These are phyloP conservation scores for Silene conica DNA, from an alignment of 148 eudicot genomes.

Conservation along the genomic window DNA sequence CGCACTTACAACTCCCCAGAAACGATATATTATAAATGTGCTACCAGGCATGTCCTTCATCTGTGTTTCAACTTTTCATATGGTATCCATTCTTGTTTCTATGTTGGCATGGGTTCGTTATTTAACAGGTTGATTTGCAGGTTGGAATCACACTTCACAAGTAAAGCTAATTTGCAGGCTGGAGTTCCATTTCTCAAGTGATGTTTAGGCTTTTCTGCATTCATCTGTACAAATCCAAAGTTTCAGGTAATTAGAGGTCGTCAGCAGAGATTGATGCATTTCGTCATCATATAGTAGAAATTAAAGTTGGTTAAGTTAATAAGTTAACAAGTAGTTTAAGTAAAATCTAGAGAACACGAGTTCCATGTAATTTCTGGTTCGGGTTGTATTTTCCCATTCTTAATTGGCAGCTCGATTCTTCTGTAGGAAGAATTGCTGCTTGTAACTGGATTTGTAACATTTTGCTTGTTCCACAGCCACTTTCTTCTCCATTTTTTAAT, in stretches of 20 bases:
- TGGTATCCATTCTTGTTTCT: background rate
- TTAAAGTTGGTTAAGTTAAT: background rate
- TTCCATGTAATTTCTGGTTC: background rate
- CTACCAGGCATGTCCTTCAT: constrained; percentile 58
- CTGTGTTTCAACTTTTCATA: background rate
- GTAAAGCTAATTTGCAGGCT: constrained; percentile 47
- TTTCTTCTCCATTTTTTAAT: background rate
- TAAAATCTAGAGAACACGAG: background rate
- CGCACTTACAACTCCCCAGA: constrained; percentile 92
- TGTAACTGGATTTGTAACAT: too few relatives aligned
- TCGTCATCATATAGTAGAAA: background rate
- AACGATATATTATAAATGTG: constrained; percentile 85
- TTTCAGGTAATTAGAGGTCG: constrained; percentile 24
- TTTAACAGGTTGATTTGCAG: constrained; percentile 19
- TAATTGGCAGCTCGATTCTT: background rate
- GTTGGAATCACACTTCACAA: constrained; percentile 23
- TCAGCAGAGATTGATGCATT: background rate
- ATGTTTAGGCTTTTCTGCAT: constrained; percentile 51
- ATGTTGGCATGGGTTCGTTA: background rate
- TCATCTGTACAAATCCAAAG: constrained; percentile 33
- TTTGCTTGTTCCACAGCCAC: background rate
- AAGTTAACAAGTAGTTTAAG: background rate
- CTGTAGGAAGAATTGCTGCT: background rate
- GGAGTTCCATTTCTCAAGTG: constrained; percentile 57
- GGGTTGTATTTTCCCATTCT: background rate